A percentile compares a stretch with the other conserved stretches of the same genome.
Evolutionary conservation across 768 basidiomycete species (phyloP).

Genomic region (Macrolepiota dolichaula): DNA sequence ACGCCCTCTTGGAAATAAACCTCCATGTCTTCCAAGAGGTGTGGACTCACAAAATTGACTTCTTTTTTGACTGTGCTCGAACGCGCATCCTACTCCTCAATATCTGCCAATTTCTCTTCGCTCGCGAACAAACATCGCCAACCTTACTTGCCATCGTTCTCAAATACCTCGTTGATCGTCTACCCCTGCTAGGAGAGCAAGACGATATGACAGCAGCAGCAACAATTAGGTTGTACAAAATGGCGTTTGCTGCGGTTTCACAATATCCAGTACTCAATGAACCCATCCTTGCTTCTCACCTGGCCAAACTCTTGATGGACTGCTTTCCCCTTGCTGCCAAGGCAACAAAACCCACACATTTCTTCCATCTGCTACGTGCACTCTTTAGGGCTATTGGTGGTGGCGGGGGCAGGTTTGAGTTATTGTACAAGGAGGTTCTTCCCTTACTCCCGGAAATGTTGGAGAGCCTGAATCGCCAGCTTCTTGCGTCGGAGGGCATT

Average conservation of each 20-base stretch:
- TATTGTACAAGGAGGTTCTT: constrained; percentile 92
- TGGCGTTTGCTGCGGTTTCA: constrained; percentile 88
- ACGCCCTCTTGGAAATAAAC: constrained; percentile 78
- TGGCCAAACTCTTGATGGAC: constrained; percentile 92
- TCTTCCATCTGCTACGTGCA: constrained; percentile 87
- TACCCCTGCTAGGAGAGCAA: constrained; percentile 81
- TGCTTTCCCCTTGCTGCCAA: constrained; percentile 94
- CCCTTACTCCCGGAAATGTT: constrained; percentile 97
- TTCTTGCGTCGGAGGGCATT: constrained; percentile 79
- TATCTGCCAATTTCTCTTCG: constrained; percentile 81
- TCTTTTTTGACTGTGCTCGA: constrained; percentile 80
- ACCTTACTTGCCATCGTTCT: constrained; percentile 88
- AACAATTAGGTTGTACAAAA: constrained; percentile 90
- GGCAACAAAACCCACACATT: constrained; percentile 85
- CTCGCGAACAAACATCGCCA: constrained; percentile 71
- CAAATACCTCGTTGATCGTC: constrained; percentile 76
- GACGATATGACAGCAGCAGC: constrained; percentile 80
- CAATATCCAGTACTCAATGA: constrained; percentile 76
- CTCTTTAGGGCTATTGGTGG: constrained; percentile 93
- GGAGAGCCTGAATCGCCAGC: constrained; percentile 88
- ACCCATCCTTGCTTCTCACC: constrained; percentile 87
- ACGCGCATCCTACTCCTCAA: constrained; percentile 78
- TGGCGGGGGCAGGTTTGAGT: constrained; percentile 88
- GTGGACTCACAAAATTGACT: constrained; percentile 89
- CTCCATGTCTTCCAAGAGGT: constrained; percentile 94